Base-by-base conservation (phyloP, 2,329 filamentous ascomycete genomes). In the Hirsutella minnesotensis region DNA sequence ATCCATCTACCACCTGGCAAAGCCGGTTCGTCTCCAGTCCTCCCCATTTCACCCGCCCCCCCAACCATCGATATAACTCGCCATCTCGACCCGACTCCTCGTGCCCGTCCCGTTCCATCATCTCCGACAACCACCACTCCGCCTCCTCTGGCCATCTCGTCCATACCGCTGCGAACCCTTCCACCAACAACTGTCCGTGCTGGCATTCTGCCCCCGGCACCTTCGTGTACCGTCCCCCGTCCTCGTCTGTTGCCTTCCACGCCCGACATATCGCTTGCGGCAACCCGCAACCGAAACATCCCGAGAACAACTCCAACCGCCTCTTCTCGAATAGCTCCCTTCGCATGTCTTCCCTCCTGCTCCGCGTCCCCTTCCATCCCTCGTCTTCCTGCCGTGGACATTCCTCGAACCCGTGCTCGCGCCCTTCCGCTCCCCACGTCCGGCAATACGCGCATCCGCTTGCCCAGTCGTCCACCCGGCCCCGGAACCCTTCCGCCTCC, bases 1-100 rank as follows among this genome's bases (percentile, higher is more conserved):
- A 18, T 4, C 34, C 9, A 18, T 36, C n/a, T 4, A 39, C 3
- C 21, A 4, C 30, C 30, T 15, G 27, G 19, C 33, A 42, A 8
- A 36, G 20, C 40, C 22, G 18, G 21, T 42, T 42, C 19, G 30
- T 37, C 27, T 42, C 31, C 30, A 36, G 27, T 4, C 40, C 40
- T 15, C 31, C 21, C 40, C 40, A 27, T 8, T 4, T 9, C 3
- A 36, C 40, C 27, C 22, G 37, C 34, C 16, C 13, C n/a, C 41
- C 41, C 22, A 38, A 24, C 33, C 41, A 38, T 22, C n/a, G 18
- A 37, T 18, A 38, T 15, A 16, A 38, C 24, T 16, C 35, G 20
- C 12, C 27, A n/a, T 37, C 34, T 12, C 24, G 24, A 7, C 24
- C 24, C 24, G 24, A 27, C 33, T 27, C 35, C 19, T 18, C 13